These are phyloP conservation scores for Kodamaea laetipori DNA, from an alignment of 805 yeast genomes.

Conservation along the genomic window DNA sequence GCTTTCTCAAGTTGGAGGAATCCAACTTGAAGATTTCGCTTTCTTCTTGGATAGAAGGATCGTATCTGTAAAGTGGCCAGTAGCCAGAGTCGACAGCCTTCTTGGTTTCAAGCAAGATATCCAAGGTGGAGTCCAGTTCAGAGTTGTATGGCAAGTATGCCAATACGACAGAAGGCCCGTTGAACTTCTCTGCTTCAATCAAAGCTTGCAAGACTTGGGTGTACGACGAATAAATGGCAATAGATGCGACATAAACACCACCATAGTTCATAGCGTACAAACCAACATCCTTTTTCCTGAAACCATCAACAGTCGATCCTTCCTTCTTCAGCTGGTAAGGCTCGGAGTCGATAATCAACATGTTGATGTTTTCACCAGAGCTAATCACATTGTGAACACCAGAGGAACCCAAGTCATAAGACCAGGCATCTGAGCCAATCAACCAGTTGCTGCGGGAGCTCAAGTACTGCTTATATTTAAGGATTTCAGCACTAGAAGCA, in stretches of 20 bases:
- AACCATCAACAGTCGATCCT: slow-evolving; percentile 31
- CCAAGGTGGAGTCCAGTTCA: slow-evolving; percentile 68
- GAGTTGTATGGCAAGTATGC: slow-evolving; percentile 81
- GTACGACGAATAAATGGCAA: slow-evolving; percentile 90
- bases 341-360: slow-evolving; percentile 85
- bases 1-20: slow-evolving; percentile 77
- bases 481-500: slow-evolving; percentile 47
- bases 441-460: slow-evolving; percentile 67
- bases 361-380: slow-evolving; percentile 74
- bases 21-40: slow-evolving; percentile 75
- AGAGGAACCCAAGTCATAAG: slow-evolving; percentile 87
- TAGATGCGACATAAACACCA: slow-evolving; percentile 86
- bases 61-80: slow-evolving; percentile 92
- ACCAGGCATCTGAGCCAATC: slow-evolving; percentile 93
- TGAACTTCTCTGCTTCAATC: slow-evolving; percentile 82
- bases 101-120: slow-evolving; percentile 83
- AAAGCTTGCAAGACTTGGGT: slow-evolving; percentile 89
- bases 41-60: slow-evolving; percentile 58
- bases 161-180: slow-evolving; percentile 89
- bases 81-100: slow-evolving; percentile 89
- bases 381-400: slow-evolving; percentile 86
- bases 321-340: slow-evolving; percentile 48
- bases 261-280: slow-evolving; percentile 93
- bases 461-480: slow-evolving; percentile 50
- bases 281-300: slow-evolving; percentile 84